Conservation (phyloP, 1,284 basidiomycete genomes). For the Heterobasidion annosum region DNA sequence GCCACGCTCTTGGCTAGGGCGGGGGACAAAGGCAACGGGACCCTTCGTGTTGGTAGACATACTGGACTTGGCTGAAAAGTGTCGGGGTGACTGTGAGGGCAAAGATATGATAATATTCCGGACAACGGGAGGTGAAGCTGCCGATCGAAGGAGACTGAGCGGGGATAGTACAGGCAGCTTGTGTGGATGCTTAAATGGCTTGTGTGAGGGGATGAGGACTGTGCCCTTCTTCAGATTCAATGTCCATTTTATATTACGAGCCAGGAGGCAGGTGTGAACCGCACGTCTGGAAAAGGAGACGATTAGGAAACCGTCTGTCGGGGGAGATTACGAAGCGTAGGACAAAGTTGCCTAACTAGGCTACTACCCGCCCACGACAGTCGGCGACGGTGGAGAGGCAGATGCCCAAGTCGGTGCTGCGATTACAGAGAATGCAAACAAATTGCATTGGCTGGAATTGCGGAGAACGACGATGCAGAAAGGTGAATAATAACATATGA, state of each 20-base stretch:
- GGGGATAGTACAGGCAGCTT: background rate
- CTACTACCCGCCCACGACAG: too few species aligned
- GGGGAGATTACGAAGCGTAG: background rate
- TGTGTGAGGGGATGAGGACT: background rate
- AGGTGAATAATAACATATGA: too few species aligned
- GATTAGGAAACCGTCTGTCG: too few species aligned
- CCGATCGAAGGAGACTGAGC: background rate
- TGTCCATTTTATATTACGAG: background rate
- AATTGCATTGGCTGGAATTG: too few species aligned
- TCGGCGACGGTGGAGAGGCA: too few species aligned
- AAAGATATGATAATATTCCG: background rate
- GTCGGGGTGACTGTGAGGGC: background rate
- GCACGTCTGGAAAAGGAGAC: background rate
- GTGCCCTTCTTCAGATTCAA: background rate
- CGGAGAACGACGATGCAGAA: too few species aligned
- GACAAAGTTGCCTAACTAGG: background rate
- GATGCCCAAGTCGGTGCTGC: too few species aligned
- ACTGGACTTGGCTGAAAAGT: background rate
- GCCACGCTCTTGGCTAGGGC: slow-evolving; percentile 64
- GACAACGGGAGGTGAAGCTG: background rate
- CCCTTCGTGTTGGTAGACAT: background rate
- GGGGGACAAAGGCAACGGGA: slow-evolving; percentile 37
- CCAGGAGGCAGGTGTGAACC: background rate
- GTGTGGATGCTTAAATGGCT: background rate
- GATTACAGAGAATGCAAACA: too few species aligned